Percentiles rank a stretch among this genome's conserved stretches.
phyloP scores from a whole-genome alignment of 306 rosid genomes.

The Ceratonia siliqua region DNA sequence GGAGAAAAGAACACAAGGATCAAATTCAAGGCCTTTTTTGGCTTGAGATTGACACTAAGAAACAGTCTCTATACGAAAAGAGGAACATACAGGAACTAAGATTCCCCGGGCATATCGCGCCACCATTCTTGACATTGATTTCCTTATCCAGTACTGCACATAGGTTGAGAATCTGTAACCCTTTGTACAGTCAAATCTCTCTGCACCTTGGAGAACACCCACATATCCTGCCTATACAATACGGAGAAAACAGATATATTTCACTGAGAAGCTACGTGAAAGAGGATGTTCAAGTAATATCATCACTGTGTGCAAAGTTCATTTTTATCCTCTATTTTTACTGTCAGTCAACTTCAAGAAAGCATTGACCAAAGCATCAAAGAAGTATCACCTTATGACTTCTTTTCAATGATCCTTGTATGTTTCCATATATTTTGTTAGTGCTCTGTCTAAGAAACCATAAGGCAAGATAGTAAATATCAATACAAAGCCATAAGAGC shows the following conservation, averaged over 20 bases:
- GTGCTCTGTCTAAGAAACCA: neutral
- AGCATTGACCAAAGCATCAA: constrained; percentile 29
- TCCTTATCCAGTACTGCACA: constrained; percentile 90
- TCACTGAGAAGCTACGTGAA: constrained; percentile 8
- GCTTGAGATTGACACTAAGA: constrained; percentile 30
- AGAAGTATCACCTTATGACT: neutral
- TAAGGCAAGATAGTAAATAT: neutral
- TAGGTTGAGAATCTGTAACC: constrained; percentile 92
- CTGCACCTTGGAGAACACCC: constrained; percentile 92
- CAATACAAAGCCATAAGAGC: neutral
- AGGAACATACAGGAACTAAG: constrained; percentile 67
- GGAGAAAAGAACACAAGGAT: constrained; percentile 39
- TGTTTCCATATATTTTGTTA: neutral
- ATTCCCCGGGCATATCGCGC: constrained; percentile 68
- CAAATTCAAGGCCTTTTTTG: constrained; percentile 34
- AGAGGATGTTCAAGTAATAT: neutral
- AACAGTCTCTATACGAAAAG: constrained; percentile 32
- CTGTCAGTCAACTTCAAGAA: constrained; percentile 24
- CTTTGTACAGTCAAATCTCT: constrained; percentile 74
- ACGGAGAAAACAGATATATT: neutral
- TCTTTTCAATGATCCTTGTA: constrained; percentile 1
- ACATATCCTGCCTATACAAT: constrained; percentile 69
- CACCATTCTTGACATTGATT: constrained; percentile 76
- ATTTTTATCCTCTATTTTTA: neutral
- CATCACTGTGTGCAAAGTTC: neutral